Base-by-base conservation (phyloP, 345 rosid species). In the Salix udensis region DNA sequence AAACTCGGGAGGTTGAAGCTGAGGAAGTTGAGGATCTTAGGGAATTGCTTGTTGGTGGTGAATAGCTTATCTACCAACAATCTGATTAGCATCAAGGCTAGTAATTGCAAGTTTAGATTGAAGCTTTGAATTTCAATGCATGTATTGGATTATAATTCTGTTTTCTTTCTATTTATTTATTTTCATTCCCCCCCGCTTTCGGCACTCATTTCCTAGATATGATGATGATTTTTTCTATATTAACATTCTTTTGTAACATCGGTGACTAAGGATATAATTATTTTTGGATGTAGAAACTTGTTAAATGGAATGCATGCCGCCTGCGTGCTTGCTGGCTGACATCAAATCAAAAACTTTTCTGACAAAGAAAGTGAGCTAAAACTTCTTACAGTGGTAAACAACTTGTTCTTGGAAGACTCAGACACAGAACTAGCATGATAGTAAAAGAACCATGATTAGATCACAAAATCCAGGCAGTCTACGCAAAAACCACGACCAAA, bases 1-100 rank as follows among this genome's bases (percentile, higher is more conserved):
- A 83, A 91, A 78, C 89, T 94, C 1, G 97, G 97, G 24, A 86
- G 72, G 31, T 72, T 89, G 86, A 94, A 94, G 90, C 76, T 89
- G 77, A 87, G 80, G 75, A 92, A 90, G 84, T 86, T 94, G 42
- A 82, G 68, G 79, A 81, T 90, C 72, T 68, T 89, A 82, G 98
- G 97, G 19, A 80, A 82, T 16, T 94, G 98, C 75, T 74, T 78
- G 42, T 78, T 94, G 84, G 88, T 90, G 70, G 94, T 92, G 28
- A 94, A 94, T 82, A 92, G 91, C 76, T 85, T 94, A 78, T 82
- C 90, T 65, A 77, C 91, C 62, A 87, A 85, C 74, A 89, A 85
- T 73, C 5, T 26, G 55, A 85, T 91, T 61, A 91, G 89, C 76
- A 92, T 94, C 67, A 86, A 92, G 78, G 90, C 97, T 62, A 94